Base-by-base conservation (phyloP, 768 basidiomycete genomes). In the Mycena olivaceomarginata region DNA sequence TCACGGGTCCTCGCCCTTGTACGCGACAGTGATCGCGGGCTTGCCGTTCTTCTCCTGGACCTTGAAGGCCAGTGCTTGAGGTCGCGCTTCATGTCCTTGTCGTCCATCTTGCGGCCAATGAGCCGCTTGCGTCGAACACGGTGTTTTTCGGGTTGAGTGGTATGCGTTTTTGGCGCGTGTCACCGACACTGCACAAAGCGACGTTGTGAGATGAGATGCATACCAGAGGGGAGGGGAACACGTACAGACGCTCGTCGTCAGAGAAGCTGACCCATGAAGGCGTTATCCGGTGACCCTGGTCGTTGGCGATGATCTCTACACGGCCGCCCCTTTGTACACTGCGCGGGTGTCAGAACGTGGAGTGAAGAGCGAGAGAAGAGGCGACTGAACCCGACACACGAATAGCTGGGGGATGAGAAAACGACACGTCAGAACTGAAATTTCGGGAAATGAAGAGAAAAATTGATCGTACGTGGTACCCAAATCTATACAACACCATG, bases 91-190 rank as follows among this genome's bases (percentile, higher is more conserved):
- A 97, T 89, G 78, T 97, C 97, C 31, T 88, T 87, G 83, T 98
- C 97, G 71, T 95, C 93, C 83, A 93, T 89, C 84, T 94, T 94
- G 82, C 95, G 95, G 81, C 97, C 96, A 82, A 98, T 97, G 79
- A 98, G 92, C 86, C 97, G 96, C 84, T 98, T 99, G 73, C 97
- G 85, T 98, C 97, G 82, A 98, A 99, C 73, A 98, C 95, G 12
- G 97, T 98, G 88, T 99, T 99, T 80, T 91, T 81, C 22, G 98
- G 97, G 87, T 99, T 97, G 60, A 90, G 85, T 96, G 94, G 88
- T 93, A 97, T 41, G 97, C 97, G 84, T 99, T 99, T 89, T 99
- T 99, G 59, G 98, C 98, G 75, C 93, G n/a, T 91, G 85, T 99
- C 98, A 82, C 98, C 98, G 82, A 99, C 95, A 83, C 90, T 91